Conservation (phyloP, 495 filamentous ascomycete genomes). For the Halenospora varia region DNA sequence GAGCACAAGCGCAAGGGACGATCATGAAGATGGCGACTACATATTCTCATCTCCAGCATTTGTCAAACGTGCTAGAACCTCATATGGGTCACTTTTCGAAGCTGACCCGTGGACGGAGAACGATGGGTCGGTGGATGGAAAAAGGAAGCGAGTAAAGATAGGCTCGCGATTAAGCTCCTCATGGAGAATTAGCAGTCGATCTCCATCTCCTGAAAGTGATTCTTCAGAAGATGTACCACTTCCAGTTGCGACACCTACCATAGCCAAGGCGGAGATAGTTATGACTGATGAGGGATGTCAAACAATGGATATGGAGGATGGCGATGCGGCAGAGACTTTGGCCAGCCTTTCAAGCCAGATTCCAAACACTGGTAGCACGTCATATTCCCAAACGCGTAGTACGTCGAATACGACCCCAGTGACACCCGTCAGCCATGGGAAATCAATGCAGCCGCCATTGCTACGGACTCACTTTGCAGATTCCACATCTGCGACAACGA, state of each 20-base stretch:
- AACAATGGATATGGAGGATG: constrained; percentile 37
- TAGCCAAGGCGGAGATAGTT: constrained; percentile 15
- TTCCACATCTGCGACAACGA: background rate
- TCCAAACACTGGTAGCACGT: constrained; percentile 9
- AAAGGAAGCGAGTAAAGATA: constrained; percentile 52
- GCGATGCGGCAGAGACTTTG: constrained; percentile 16
- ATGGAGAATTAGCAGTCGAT: constrained; percentile 64
- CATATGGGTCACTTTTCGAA: constrained; percentile 55
- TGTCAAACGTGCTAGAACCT: constrained; percentile 57
- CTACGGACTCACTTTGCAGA: background rate
- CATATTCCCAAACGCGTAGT: background rate
- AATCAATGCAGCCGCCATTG: background rate
- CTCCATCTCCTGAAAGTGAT: constrained; percentile 18
- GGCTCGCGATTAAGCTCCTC: constrained; percentile 63
- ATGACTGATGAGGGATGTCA: constrained; percentile 47
- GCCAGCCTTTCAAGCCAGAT: constrained; percentile 11
- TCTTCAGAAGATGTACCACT: constrained; percentile 21
- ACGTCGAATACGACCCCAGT: background rate
- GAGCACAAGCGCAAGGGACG: background rate
- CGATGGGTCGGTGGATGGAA: constrained; percentile 55
- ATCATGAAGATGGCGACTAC: constrained; percentile 16
- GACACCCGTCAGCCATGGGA: background rate
- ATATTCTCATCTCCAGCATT: constrained; percentile 77
- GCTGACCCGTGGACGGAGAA: constrained; percentile 69
- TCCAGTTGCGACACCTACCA: background rate